These are phyloP conservation scores for Bjerkandera adusta DNA, from an alignment of 1,284 basidiomycete genomes.

Conservation along the genomic window DNA sequence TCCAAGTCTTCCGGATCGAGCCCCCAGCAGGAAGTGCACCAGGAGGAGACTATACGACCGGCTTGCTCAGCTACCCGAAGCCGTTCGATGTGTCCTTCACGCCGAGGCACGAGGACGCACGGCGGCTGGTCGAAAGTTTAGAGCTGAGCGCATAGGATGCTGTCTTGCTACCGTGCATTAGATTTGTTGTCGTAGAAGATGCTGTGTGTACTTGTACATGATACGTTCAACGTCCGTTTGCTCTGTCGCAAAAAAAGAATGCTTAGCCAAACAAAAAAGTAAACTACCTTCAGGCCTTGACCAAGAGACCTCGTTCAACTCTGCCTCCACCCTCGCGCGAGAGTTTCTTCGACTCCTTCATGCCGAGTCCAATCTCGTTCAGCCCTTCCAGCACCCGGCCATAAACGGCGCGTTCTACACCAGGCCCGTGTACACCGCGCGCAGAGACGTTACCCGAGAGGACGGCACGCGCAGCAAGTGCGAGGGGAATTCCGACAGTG, in stretches of 20 bases:
- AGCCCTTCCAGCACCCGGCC: slow-evolving; percentile 58
- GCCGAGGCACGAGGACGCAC: no score
- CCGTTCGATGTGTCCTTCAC: slow-evolving; percentile 3
- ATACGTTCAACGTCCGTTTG: no score
- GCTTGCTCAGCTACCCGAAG: slow-evolving; percentile 4
- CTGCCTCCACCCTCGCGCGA: background rate
- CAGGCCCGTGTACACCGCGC: slow-evolving; percentile 69
- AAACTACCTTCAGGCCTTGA: background rate
- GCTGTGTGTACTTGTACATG: no score
- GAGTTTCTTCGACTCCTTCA: slow-evolving; percentile 34
- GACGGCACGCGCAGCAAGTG: slow-evolving; percentile 72
- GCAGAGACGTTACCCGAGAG: slow-evolving; percentile 63
- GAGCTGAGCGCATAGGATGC: no score
- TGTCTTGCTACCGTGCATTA: no score
- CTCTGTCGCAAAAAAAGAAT: no score
- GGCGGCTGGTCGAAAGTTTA: no score
- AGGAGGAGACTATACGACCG: slow-evolving; percentile 4
- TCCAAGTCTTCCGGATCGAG: slow-evolving; percentile 23
- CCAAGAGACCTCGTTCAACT: background rate
- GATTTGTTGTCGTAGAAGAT: no score
- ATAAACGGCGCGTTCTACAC: slow-evolving; percentile 57
- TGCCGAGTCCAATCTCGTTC: slow-evolving; percentile 60
- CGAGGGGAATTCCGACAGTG: slow-evolving; percentile 86
- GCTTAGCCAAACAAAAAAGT: background rate
- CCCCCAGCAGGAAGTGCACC: slow-evolving; percentile 23